A percentile compares a stretch with the other conserved stretches of the same genome.
Evolutionary conservation across 305 asterid genomes (phyloP).

Genomic region (Fraxinus dipetala): DNA sequence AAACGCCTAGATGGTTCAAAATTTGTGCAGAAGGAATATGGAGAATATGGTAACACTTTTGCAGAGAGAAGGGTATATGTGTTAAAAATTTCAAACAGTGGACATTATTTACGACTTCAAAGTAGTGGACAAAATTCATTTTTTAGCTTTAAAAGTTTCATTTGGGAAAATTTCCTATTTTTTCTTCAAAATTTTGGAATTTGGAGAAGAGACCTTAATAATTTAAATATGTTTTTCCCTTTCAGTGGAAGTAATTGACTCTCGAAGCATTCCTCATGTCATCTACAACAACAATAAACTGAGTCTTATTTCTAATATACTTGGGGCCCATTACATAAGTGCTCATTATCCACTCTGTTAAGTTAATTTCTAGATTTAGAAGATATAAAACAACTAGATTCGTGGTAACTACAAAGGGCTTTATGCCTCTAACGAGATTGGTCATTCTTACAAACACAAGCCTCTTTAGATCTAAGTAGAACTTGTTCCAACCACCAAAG

Average conservation of each 20-base stretch:
- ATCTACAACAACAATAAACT: not conserved
- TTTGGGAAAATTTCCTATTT: not conserved
- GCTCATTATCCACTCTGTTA: not conserved
- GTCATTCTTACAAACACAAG: not conserved
- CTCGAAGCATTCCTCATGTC: not conserved
- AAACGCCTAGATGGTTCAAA: not conserved
- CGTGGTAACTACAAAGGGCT: not conserved
- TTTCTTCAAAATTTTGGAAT: not conserved
- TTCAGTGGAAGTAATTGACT: not conserved
- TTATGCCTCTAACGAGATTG: not conserved
- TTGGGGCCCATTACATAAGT: not conserved
- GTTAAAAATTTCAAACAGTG: not conserved
- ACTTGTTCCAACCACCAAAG: not conserved
- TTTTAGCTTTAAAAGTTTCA: not conserved
- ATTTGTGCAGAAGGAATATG: not conserved
- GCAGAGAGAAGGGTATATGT: not conserved
- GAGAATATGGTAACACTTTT: not conserved
- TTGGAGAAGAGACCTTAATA: not conserved
- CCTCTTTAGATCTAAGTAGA: not conserved
- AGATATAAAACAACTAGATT: not conserved
- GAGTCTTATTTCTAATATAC: not conserved
- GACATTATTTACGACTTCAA: not conserved
- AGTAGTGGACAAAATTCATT: not conserved
- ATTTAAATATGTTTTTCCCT: not conserved
- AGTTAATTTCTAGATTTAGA: not conserved